Base-by-base conservation (phyloP, 129 eudicot species). In the Pulicaria dysenterica region DNA sequence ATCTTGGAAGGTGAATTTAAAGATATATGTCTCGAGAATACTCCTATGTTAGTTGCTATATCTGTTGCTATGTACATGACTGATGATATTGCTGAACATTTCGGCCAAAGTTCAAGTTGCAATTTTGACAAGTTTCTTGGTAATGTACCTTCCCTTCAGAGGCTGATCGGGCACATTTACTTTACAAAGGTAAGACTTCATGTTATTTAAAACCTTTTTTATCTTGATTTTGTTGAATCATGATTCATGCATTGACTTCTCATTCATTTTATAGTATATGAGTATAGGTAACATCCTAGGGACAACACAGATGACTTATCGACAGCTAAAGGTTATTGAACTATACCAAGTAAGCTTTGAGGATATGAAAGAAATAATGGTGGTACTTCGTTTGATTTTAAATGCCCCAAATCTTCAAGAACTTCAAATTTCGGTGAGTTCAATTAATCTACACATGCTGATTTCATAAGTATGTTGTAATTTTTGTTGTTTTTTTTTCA, bases 41-140 rank as follows among this genome's bases (percentile, higher is more conserved):
- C 97, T 15, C 99, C 99, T 31, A 72, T 58, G 72, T 77, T 95
- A 82, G 79, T 79, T 79, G 82, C 70, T 62, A 58, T 95, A 55
- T 86, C 97, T 11, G 91, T 95, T 74, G 87, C 96, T 36, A 79
- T 88, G 89, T 95, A 95, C 58, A 88, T 90, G 94, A 84, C 88
- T 34, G 95, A 86, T 64, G 97, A 95, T 61, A 83, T 80, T 49
- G 86, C 85, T 15, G 99, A 91, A 70, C 91, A 77, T 60, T 83
- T 91, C 12, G 99, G 88, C 39, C 97, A 88, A 70, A 86, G 94
- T 75, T 88, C 91, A 45, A 77, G 96, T 79, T 88, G 97, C 86
- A 90, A 95, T 67, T 95, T 90, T 58, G 89, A 81, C 42, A 84
- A 83, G 90, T 88, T 95, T 84, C 96, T 95, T 78, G 99, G 96